Evolutionary conservation across 495 filamentous ascomycete species (phyloP), one percentile per base, ranked within the genome.

Genomic region (Penicillium paxilli): DNA sequence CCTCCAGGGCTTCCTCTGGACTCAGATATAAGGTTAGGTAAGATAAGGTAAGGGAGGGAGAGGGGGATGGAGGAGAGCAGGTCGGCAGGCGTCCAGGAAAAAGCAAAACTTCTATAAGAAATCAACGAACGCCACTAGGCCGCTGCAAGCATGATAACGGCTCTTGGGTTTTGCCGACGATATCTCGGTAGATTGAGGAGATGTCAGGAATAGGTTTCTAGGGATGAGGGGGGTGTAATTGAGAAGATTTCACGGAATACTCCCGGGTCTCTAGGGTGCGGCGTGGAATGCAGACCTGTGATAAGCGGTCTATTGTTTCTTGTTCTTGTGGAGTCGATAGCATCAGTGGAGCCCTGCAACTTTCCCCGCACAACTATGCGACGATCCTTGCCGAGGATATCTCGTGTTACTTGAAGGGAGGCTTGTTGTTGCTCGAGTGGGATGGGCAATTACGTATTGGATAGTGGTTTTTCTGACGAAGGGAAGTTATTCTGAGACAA

Each of bases 291-390:
- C 35, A 44, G 42, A 44, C 49, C 52, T 47, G 22, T 35, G 49
- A 57, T 52, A 57, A 51, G 48, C 49, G 4, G n/a, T 44, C 35
- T 16, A 38, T 21, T n/a, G n/a, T n/a, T n/a, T n/a, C n/a, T n/a
- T n/a, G n/a, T n/a, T n/a, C n/a, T n/a, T n/a, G 40, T 42, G 40
- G 40, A 23, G 40, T 42, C n/a, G 40, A 42, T 42, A 23, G 19
- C 20, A 42, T 42, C 40, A 41, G 33, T 37, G 26, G 35, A 24
- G 37, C 20, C n/a, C n/a, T 17, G 12, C 28, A 30, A n/a, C 30
- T 24, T 53, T 40, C 55, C 55, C 55, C 55, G 55, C 55, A 53
- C 49, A 45, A 5, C 41, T 5, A 38, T 4, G 9, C 35, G 49
- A 9, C 9, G 47, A 50, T 50, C 47, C 5, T 40, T 50, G 22